phyloP scores from a whole-genome alignment of 371 early-diverging fungal genomes.

The Mortierella sp. region DNA sequence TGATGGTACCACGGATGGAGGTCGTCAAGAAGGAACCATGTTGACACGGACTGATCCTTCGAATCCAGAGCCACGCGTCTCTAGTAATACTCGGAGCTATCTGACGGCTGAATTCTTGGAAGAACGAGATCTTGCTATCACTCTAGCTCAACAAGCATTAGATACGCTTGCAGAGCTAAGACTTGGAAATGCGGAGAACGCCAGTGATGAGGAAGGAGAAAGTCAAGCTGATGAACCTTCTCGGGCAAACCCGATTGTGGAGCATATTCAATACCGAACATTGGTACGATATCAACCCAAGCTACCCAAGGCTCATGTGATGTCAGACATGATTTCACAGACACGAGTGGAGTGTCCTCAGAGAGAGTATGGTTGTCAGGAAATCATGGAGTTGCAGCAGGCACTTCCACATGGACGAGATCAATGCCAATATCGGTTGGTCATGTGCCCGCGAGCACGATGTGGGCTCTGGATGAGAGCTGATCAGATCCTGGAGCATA shows the following conservation, averaged over 20 bases:
- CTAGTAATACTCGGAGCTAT: no score
- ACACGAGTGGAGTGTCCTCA: conserved; percentile 45
- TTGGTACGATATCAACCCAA: conserved; percentile 48
- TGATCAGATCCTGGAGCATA: conserved; percentile 44
- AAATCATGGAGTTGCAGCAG: conserved; percentile 42
- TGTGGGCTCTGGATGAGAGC: conserved; percentile 49
- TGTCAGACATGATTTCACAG: conserved; percentile 52
- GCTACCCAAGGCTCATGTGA: conserved; percentile 49
- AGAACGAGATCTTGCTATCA: not conserved
- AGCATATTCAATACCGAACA: conserved; percentile 36
- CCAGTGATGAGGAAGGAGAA: not conserved
- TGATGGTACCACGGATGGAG: no score
- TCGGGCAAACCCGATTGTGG: conserved; percentile 1
- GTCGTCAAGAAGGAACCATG: no score
- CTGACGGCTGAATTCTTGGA: not conserved
- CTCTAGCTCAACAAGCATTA: not conserved
- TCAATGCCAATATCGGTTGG: conserved; percentile 28
- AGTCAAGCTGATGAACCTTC: not conserved
- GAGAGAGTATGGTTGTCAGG: conserved; percentile 26
- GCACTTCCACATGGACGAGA: conserved; percentile 39
- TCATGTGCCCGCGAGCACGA: conserved; percentile 39
- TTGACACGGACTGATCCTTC: no score
- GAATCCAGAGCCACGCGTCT: no score
- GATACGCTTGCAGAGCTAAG: no score
- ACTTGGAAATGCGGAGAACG: not conserved